phyloP scores from a whole-genome alignment of 345 rosid species.

The Linum trigynum region DNA sequence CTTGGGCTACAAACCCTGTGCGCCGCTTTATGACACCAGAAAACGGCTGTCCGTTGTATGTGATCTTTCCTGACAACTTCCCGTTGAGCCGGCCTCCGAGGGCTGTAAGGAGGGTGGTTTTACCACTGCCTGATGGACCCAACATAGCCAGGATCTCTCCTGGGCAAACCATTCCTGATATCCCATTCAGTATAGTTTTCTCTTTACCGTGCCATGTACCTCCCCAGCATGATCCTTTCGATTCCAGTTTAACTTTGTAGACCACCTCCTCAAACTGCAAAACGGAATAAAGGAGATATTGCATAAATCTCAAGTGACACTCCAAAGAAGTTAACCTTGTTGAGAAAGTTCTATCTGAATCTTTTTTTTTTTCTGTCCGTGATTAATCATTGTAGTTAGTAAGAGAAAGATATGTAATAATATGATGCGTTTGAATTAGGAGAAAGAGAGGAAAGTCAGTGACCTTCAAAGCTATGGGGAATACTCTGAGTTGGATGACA shows the following conservation, averaged over 20 bases:
- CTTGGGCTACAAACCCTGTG: constrained; percentile 91
- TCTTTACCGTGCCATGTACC: constrained; percentile 52
- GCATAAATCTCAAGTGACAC: not conserved
- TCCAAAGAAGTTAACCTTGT: not conserved
- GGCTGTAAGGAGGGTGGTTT: constrained; percentile 95
- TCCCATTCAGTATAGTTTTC: constrained; percentile 70
- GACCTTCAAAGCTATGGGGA: constrained; percentile 81
- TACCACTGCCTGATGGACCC: constrained; percentile 98
- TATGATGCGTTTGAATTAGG: not conserved
- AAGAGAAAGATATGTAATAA: not conserved
- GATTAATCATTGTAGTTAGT: not conserved
- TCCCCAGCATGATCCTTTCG: constrained; percentile 38
- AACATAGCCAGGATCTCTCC: constrained; percentile 95
- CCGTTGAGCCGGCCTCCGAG: constrained; percentile 86
- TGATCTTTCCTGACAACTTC: constrained; percentile 67
- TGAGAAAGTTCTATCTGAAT: not conserved
- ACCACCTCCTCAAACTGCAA: constrained; percentile 88
- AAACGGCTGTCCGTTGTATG: constrained; percentile 82
- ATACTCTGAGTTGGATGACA: constrained; percentile 33
- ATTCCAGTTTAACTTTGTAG: constrained; percentile 68
- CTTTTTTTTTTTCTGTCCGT: not conserved
- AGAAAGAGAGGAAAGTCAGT: constrained; percentile 2
- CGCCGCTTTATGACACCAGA: constrained; percentile 62
- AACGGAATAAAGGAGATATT: not conserved
- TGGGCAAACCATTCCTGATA: constrained; percentile 76